phyloP scores from a whole-genome alignment of 169 alveolate species.

The Cryptosporidium baileyi region DNA sequence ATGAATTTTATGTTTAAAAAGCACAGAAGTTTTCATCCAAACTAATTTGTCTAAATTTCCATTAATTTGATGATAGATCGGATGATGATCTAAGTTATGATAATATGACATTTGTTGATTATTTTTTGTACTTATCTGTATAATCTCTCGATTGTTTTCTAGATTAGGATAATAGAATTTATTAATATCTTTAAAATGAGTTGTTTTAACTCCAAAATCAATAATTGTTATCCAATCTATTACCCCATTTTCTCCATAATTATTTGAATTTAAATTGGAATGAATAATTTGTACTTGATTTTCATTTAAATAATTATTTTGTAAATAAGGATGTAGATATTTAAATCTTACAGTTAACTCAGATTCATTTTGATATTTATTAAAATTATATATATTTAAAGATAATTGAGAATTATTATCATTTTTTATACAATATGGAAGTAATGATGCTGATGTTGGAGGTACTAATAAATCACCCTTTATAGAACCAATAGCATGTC shows the following conservation, averaged over 20 bases:
- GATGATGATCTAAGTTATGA: no score
- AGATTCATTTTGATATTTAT: not conserved
- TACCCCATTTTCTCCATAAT: not conserved
- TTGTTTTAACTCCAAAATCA: slow-evolving; percentile 4
- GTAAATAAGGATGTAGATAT: not conserved
- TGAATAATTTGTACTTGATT: not conserved
- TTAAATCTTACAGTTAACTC: not conserved
- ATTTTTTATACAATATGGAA: slow-evolving; percentile 28
- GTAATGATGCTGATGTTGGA: slow-evolving; percentile 64
- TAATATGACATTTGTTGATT: not conserved
- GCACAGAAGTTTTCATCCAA: slow-evolving; percentile 64
- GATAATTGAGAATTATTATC: not conserved
- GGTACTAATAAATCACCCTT: slow-evolving; percentile 68
- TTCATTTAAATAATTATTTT: not conserved
- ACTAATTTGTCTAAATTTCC: slow-evolving; percentile 50
- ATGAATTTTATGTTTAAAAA: slow-evolving; percentile 37
- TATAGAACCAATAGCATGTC: slow-evolving; percentile 64
- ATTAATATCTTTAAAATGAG: not conserved
- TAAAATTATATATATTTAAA: not conserved
- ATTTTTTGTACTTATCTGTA: not conserved
- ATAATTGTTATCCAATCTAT: slow-evolving; percentile 57
- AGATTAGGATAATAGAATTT: not conserved
- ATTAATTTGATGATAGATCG: not conserved
- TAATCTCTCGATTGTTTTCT: not conserved
- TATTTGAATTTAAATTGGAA: not conserved